Evolutionary conservation across 1,139 yeast species (phyloP).

Genomic region (Taphrina confusa): DNA sequence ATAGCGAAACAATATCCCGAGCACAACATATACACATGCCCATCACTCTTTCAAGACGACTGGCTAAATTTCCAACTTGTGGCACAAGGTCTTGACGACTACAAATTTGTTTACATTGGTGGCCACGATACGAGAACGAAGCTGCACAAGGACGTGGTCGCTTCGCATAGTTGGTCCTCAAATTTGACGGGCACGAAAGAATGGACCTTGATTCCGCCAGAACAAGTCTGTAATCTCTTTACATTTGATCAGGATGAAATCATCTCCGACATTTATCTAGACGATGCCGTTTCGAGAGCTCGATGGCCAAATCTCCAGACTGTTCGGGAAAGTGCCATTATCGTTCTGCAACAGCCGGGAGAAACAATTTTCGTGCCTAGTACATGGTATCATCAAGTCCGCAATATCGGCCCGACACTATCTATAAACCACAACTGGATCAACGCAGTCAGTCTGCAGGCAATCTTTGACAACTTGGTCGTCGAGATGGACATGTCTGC

Average conservation of each 20-base stretch:
- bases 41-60: conserved; percentile 32
- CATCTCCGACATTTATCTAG: conserved; percentile 2
- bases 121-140: conserved; percentile 23
- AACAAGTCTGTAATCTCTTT: background rate
- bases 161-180: conserved; percentile 31
- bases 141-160: conserved; percentile 37
- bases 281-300: conserved; percentile 2
- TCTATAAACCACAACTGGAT: conserved; percentile 37
- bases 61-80: conserved; percentile 33
- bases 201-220: conserved; percentile 36
- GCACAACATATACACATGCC: conserved; percentile 9
- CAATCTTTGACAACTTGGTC: conserved; percentile 18
- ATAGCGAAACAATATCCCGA: conserved; percentile 13
- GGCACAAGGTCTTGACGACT: conserved; percentile 25
- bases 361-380: conserved; percentile 38
- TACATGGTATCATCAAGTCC: conserved; percentile 36
- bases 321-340: conserved; percentile 19
- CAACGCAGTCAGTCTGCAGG: conserved; percentile 28
- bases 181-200: conserved; percentile 35
- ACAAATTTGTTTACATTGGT: conserved; percentile 35
- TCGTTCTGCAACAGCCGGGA: conserved; percentile 31
- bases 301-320: conserved; percentile 11
- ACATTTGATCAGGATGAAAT: conserved; percentile 16
- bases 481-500: conserved; percentile 20
- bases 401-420: conserved; percentile 30